Conservation (phyloP, 257 asterid species). For the Buddleja alternifolia region DNA sequence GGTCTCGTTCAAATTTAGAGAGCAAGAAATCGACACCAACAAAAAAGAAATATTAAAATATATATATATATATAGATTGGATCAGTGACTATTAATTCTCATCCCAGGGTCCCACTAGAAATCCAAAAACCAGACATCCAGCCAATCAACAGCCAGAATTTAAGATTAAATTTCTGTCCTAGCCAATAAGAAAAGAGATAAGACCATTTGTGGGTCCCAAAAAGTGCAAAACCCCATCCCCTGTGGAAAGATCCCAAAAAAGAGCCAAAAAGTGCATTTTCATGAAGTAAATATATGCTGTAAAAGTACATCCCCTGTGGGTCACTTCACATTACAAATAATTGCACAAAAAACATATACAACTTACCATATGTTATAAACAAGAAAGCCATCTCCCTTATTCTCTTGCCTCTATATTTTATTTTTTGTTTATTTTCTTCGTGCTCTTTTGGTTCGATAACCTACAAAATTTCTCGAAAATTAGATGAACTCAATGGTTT, state of each 20-base stretch:
- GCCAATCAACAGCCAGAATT: conserved; percentile 54
- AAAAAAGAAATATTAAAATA: neutral
- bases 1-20: conserved; percentile 43
- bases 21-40: conserved; percentile 31
- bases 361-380: conserved; percentile 17
- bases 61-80: conserved; percentile 23
- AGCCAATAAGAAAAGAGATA: conserved; percentile 69
- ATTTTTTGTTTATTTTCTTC: too few species aligned
- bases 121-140: conserved; percentile 40
- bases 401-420: conserved; percentile 6
- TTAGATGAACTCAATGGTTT: conserved; percentile 40
- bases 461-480: neutral
- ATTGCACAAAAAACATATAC: conserved; percentile 36
- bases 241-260: conserved; percentile 35
- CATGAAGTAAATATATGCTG: conserved; percentile 26
- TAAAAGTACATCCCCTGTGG: conserved; percentile 69
- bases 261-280: conserved; percentile 31
- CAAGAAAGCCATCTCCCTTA: conserved; percentile 1
- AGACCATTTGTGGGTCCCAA: conserved; percentile 47
- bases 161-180: conserved; percentile 40
- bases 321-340: conserved; percentile 49
- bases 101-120: conserved; percentile 53
- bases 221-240: conserved; percentile 39
- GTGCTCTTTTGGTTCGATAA: too few species aligned
- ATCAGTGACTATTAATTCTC: conserved; percentile 40